Base-by-base conservation (phyloP, 2,329 filamentous ascomycete species). In the Colletotrichum filicis region DNA sequence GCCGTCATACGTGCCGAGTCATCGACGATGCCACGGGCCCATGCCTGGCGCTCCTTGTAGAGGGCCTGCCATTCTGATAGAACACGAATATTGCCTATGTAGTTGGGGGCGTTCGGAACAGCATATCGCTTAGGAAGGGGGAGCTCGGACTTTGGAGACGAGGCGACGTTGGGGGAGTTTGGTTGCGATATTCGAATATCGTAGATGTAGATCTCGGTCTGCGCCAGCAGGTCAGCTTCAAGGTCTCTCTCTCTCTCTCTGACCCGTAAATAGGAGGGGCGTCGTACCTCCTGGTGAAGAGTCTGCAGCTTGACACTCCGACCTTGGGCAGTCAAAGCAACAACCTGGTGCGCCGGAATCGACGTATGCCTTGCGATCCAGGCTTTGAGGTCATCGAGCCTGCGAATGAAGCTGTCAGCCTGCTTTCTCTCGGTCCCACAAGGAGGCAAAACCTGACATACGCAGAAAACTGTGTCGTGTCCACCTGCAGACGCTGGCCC, bases 171-270 rank as follows among this genome's bases (percentile, higher is more conserved):
- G 8, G 87, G 78, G 64, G 88, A 85, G 61, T 87, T 84, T 63
- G 90, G 82, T 75, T 92, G 88, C 75, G 93, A 91, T 78, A 93
- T 91, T 76, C 92, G 91, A 74, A 95, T 93, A 82, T 98, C 95
- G 83, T 97, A 99, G 65, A 98, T 91, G 81, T 94, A 98, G 70
- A 99, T 92, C 81, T 98, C 95, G 76, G 91, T 94, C 93, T 97
- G 77, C 32, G 74, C 61, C 42, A n/a, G 56, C 37, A 7, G 28
- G 35, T 76, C 58, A 79, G 74, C 55, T 58, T 9, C 8, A 4
- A 5, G 37, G 53, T 32, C 30, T 32, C 30, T 30, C 30, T 30
- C 30, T 30, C 30, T 30, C 24, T 14, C n/a, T 9, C 53, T 5
- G 32, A 14, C 30, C 56, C 9, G 22, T 32, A 14, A 12, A 32